phyloP scores from a whole-genome alignment of 225 moss, liverwort and hornwort genomes.

The Pseudoscleropodium purum region DNA sequence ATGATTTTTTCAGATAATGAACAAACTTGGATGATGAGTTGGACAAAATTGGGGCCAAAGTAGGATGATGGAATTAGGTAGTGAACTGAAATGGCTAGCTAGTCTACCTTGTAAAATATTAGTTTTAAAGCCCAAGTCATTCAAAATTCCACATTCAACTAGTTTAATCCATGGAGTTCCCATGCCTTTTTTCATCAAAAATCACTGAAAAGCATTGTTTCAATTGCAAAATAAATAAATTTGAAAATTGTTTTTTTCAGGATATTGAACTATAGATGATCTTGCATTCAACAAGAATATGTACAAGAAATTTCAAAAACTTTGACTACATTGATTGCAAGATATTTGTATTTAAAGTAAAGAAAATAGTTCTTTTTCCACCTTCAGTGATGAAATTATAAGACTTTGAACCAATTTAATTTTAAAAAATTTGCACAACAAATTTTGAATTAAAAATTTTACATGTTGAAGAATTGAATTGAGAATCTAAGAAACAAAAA shows the following conservation, averaged over 20 bases:
- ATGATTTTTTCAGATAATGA: background rate
- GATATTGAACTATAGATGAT: background rate
- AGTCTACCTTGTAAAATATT: background rate
- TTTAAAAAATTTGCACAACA: background rate
- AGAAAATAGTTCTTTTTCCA: background rate
- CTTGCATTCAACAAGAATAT: background rate
- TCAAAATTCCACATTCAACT: background rate
- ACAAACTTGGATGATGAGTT: background rate
- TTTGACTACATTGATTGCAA: background rate
- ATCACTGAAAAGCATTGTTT: background rate
- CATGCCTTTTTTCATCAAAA: background rate
- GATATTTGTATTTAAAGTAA: background rate
- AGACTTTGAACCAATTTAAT: background rate
- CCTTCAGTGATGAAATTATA: background rate
- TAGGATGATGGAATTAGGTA: rapidly evolving
- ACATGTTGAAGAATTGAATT: rapidly evolving
- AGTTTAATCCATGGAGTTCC: rapidly evolving
- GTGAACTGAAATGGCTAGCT: rapidly evolving
- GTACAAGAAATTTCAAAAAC: background rate
- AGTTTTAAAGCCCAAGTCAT: background rate
- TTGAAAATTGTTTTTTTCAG: no score
- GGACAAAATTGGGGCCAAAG: rapidly evolving
- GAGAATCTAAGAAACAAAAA: background rate
- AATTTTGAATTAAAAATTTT: background rate
- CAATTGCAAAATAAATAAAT: no score